Conservation (phyloP, 768 basidiomycete genomes). For the Amanita phalloides region DNA sequence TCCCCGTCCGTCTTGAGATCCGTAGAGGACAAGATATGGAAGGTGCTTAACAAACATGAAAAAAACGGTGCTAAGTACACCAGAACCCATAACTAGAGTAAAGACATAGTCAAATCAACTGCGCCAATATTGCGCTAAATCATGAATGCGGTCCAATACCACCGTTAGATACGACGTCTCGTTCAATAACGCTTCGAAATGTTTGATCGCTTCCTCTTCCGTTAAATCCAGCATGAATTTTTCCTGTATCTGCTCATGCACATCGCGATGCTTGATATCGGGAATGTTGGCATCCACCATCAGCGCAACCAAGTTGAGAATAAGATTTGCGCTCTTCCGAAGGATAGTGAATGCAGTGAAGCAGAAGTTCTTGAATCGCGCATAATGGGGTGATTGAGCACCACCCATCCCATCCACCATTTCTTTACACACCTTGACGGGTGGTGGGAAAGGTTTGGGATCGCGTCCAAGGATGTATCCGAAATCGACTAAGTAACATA, state of each 20-base stretch:
- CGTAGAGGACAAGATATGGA: constrained; percentile 55
- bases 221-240: constrained; percentile 92
- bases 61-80: neutral
- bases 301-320: constrained; percentile 89
- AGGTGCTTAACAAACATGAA: constrained; percentile 10
- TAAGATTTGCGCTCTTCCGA: constrained; percentile 94
- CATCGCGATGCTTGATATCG: constrained; percentile 88
- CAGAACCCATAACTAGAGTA: neutral
- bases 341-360: constrained; percentile 97
- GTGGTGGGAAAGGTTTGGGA: constrained; percentile 95
- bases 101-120: constrained; percentile 37
- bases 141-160: constrained; percentile 89
- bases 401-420: constrained; percentile 99
- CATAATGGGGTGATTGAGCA: constrained; percentile 87
- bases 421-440: constrained; percentile 97
- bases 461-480: constrained; percentile 97
- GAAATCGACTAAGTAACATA: constrained; percentile 67
- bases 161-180: constrained; percentile 93
- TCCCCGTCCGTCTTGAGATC: constrained; percentile 36
- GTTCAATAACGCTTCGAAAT: constrained; percentile 87
- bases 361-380: constrained; percentile 91
- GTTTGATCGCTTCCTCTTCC: constrained; percentile 96
- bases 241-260: constrained; percentile 86
- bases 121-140: constrained; percentile 83
- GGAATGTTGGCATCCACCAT: constrained; percentile 99